Evolutionary conservation across 2,329 filamentous ascomycete genomes (phyloP), one percentile per base, ranked within the genome.

Genomic region (Hymenoscyphus fraxineus): DNA sequence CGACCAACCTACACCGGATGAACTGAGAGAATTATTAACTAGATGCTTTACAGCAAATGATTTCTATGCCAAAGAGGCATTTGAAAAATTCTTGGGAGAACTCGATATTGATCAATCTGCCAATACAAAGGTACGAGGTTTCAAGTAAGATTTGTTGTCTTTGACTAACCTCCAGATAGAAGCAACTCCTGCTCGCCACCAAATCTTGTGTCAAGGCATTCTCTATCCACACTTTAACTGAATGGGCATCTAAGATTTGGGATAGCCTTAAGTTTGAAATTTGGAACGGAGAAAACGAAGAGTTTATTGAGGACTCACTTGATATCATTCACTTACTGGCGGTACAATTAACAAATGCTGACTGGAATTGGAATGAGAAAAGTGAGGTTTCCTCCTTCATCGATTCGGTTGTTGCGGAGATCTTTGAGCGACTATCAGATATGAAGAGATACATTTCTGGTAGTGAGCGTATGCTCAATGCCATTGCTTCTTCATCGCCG

Each of bases 231-330:
- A 68, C 61, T 0, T 47, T 73, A 13, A 38, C 64, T 1, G 41
- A 68, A 32, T 72, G 65, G 64, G 61, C 68, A 16, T 32, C 58
- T 4, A 72, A 72, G 57, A 65, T 76, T 22, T 76, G 74, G 74
- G 70, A 74, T 61, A 64, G 68, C 2, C 51, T 76, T 16, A 76
- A 76, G 61, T 76, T 72, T 59, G 74, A 76, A 56, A 64, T 76
- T 7, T 72, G 72, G 69, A 75, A 76, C 55, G 71, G 73, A 5
- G 69, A 72, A 41, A 72, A 72, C 39, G 73, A 73, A 15, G 72
- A 74, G 13, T 70, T 72, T 22, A 71, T 74, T 15, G 41, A 66
- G 38, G 69, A 67, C 22, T 70, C 73, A 16, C 55, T 74, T 7
- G 54, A 66, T 7, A 69, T 73, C 6, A 60, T 76, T 13, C 62